Conservation (phyloP, 139 green algal species). For the Chara braunii region DNA sequence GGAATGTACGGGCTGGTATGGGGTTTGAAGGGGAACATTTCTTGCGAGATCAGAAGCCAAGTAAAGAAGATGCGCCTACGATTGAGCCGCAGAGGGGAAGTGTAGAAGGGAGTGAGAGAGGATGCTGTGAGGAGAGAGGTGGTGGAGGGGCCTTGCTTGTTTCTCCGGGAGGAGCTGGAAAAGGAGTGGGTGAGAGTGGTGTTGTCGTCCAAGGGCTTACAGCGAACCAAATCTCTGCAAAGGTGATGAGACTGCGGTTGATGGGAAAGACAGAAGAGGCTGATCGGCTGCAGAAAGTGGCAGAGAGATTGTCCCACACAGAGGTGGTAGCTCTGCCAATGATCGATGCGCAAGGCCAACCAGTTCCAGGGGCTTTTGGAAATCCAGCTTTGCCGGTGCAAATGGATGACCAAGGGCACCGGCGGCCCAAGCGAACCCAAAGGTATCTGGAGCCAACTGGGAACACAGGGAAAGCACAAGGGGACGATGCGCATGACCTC, state of each 20-base stretch:
- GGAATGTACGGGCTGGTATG: too few species aligned
- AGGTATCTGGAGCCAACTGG: neutral
- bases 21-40: too few species aligned
- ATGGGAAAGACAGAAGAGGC: conserved; percentile 42
- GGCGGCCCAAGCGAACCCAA: conserved; percentile 5
- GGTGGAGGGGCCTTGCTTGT: neutral
- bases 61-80: too few species aligned
- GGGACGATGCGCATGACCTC: neutral
- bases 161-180: neutral
- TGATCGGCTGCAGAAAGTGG: conserved; percentile 12
- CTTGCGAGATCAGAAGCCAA: too few species aligned
- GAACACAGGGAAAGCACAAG: neutral
- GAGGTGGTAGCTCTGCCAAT: conserved; percentile 46
- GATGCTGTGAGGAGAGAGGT: conserved; percentile 3
- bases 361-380: conserved; percentile 72
- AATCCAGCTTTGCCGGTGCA: neutral
- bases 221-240: conserved; percentile 55
- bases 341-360: conserved; percentile 62
- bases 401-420: neutral
- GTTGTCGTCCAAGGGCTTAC: neutral
- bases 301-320: neutral
- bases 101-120: too few species aligned
- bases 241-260: conserved; percentile 50
- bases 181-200: neutral
- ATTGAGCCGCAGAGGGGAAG: too few species aligned